phyloP scores from a whole-genome alignment of 177 flowering plant species.

The Telopea speciosissima region DNA sequence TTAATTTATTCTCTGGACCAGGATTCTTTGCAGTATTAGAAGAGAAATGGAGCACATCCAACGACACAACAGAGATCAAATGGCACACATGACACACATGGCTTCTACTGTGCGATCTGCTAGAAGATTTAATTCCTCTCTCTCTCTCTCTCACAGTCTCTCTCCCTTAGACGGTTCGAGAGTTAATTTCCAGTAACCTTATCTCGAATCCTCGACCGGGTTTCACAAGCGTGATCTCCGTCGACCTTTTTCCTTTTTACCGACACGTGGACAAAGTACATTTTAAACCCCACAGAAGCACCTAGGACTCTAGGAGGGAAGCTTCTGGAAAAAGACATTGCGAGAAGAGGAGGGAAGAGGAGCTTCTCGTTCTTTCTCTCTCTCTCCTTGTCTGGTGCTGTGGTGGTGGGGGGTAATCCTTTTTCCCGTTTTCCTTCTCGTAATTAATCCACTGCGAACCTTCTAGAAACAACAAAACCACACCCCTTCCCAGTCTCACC shows the following conservation, averaged over 20 bases:
- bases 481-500: neutral
- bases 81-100: no score
- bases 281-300: neutral
- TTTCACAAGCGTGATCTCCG: neutral
- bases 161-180: no score
- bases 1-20: no score
- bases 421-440: neutral
- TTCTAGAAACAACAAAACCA: constrained; percentile 45
- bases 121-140: no score
- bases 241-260: neutral
- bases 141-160: no score
- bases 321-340: constrained; percentile 30
- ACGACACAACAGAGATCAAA: no score
- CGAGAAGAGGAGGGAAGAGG: constrained; percentile 1
- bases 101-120: no score
- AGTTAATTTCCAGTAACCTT: constrained; percentile 5
- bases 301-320: no score
- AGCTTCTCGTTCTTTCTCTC: constrained; percentile 20
- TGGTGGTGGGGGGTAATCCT: neutral
- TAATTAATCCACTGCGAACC: constrained; percentile 28
- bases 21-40: no score
- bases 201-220: constrained; percentile 5
- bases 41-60: no score
- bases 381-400: neutral
- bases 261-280: constrained; percentile 14